Percentiles rank a stretch among this genome's conserved stretches.
phyloP scores from a whole-genome alignment of 164 flowering plant species.

The Nelumbo lutea region DNA sequence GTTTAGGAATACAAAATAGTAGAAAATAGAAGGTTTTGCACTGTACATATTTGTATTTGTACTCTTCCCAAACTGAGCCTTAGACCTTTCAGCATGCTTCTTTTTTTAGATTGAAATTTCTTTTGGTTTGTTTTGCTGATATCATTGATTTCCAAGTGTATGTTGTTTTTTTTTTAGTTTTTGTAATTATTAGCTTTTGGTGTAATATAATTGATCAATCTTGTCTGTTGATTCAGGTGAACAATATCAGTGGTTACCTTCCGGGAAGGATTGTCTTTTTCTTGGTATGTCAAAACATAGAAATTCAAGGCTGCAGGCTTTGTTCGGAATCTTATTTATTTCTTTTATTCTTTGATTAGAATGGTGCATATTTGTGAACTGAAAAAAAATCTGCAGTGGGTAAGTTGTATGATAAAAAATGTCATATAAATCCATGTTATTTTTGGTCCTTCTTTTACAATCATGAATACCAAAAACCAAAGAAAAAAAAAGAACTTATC shows the following conservation, averaged over 20 bases:
- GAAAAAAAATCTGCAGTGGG: neutral
- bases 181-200: neutral
- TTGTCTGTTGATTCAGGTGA: slow-evolving; percentile 54
- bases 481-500: too few relatives aligned
- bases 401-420: neutral
- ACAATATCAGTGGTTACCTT: slow-evolving; percentile 96
- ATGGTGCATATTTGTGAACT: neutral
- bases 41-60: too few relatives aligned
- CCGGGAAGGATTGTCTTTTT: slow-evolving; percentile 98
- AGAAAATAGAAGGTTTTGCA: too few relatives aligned
- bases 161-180: neutral
- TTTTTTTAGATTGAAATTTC: neutral
- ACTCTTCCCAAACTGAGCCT: too few relatives aligned
- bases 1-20: too few relatives aligned
- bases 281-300: slow-evolving; percentile 53
- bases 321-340: neutral
- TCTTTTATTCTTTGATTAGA: neutral
- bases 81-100: neutral
- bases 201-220: slow-evolving; percentile 1
- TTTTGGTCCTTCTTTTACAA: neutral
- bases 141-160: neutral
- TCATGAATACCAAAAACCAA: too few relatives aligned
- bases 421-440: neutral
- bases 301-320: neutral
- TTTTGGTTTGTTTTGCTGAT: neutral